These are phyloP conservation scores for Neodidymelliopsis sp. DNA, from an alignment of 2,329 filamentous ascomycete species.

Conservation along the genomic window DNA sequence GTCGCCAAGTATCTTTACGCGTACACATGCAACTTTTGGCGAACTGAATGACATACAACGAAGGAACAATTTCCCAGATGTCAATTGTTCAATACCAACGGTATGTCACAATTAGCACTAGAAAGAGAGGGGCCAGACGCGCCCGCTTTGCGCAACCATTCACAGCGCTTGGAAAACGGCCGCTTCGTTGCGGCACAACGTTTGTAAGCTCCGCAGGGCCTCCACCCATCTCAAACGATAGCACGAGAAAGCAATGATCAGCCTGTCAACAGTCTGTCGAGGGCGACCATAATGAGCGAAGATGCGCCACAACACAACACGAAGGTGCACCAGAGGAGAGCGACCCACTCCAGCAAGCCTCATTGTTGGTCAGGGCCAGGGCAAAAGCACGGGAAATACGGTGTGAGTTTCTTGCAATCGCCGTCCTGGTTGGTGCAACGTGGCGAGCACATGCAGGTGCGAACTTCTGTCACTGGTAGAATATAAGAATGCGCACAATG, in stretches of 20 bases:
- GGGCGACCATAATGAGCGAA: not conserved
- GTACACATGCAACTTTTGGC: not conserved
- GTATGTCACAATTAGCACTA: slow-evolving; percentile 12
- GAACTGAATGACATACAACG: slow-evolving; percentile 2
- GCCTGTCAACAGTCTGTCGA: slow-evolving; percentile 6
- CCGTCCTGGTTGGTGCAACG: slow-evolving; percentile 19
- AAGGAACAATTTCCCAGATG: slow-evolving; percentile 1
- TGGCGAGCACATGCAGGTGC: slow-evolving; percentile 21
- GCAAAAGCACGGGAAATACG: slow-evolving; percentile 8
- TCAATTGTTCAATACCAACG: slow-evolving; percentile 3
- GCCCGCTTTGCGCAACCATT: slow-evolving; percentile 12
- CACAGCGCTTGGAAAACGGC: slow-evolving; percentile 11
- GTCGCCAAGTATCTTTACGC: not conserved
- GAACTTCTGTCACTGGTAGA: slow-evolving; percentile 16
- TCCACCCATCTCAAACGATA: slow-evolving; percentile 19
- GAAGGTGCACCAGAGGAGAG: not conserved
- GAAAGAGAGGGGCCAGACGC: slow-evolving; percentile 1
- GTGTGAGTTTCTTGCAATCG: slow-evolving; percentile 6
- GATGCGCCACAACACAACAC: slow-evolving; percentile 2
- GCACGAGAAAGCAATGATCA: slow-evolving; percentile 8
- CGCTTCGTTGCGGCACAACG: slow-evolving; percentile 12
- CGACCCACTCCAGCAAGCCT: not conserved
- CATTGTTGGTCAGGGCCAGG: slow-evolving; percentile 5
- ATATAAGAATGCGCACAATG: slow-evolving; percentile 21
- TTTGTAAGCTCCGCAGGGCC: slow-evolving; percentile 10